Evolutionary conservation across 495 filamentous ascomycete genomes (phyloP), one percentile per base, ranked within the genome.

Genomic region (Gamarada debralockiae): DNA sequence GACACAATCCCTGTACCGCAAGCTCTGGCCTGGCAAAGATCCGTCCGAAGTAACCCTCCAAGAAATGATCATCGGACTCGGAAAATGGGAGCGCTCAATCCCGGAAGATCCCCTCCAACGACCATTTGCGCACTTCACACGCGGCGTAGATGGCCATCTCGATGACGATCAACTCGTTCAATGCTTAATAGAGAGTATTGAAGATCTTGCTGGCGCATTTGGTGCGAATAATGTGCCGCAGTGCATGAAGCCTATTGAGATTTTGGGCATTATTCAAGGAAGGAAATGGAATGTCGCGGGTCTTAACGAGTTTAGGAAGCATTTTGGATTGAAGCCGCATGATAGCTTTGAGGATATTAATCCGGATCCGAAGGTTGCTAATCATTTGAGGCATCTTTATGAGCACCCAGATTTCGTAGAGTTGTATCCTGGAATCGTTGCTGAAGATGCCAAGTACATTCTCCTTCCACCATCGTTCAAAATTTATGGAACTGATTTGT

Each of bases 311-410:
- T 92, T 96, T 72, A 76, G 91, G 22, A 75, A 80, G 55, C 87
- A 86, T 71, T 92, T 96, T 55, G 82, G 80, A 14, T 70, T 96
- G 21, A 76, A 85, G 55, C 80, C 84, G 0, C 80, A 95, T 63
- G 63, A 77, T 82, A 59, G 83, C 74, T 3, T 96, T 92, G 87
- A 92, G 56, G 85, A 89, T 46, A 92, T 93, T 73, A 95, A 90
- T 61, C 72, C 80, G 0, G 84, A 96, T 24, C 78, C 84, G 6
- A 78, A 86, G 24, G 75, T 84, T 44, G 80, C 95, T 12, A 82
- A 80, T 14, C 20, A 23, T 22, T 13, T 27, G 6, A 6, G 23
- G 39, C 78, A 83, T 46, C 72, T 96, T 22, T 96, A 96, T 62
- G 85, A 87, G 33, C 80, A 84, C 48, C 86, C 86, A 0, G 88